These are phyloP conservation scores for Jaltomata sinuosa DNA, from an alignment of 257 asterid species.

Conservation along the genomic window DNA sequence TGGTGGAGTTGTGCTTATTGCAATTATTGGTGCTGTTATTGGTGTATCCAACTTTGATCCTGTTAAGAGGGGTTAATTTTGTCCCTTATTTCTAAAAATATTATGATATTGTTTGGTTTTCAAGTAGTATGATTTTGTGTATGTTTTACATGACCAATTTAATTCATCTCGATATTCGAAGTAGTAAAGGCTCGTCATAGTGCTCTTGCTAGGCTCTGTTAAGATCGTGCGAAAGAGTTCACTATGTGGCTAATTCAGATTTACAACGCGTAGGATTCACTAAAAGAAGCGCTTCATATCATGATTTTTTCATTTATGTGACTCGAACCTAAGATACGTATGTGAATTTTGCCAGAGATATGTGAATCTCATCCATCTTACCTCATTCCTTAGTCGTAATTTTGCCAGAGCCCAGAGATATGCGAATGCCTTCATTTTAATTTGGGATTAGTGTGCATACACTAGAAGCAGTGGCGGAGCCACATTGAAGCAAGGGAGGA, in stretches of 20 bases:
- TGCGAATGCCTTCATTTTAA: no score
- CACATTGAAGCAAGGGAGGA: no score
- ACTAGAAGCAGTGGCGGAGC: no score
- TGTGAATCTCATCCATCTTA: no score
- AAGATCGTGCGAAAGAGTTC: neutral
- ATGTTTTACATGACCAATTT: neutral
- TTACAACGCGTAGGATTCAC: neutral
- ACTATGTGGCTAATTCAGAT: neutral
- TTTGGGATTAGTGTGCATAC: no score
- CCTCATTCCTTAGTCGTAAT: no score
- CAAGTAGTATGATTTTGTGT: neutral
- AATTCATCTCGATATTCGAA: neutral
- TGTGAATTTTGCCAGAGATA: neutral
- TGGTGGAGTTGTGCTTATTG: slow-evolving; percentile 64
- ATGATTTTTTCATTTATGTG: neutral
- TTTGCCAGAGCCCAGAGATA: no score
- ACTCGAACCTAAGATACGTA: neutral
- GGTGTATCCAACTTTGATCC: slow-evolving; percentile 86
- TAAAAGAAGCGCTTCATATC: neutral
- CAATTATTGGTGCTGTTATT: slow-evolving; percentile 48
- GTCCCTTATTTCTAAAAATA: neutral
- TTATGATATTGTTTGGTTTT: neutral
- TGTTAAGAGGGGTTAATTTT: slow-evolving; percentile 59
- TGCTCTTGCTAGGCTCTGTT: neutral
- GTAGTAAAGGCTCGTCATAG: neutral